phyloP scores from a whole-genome alignment of 1,139 yeast species.

The Candida mesenterica region DNA sequence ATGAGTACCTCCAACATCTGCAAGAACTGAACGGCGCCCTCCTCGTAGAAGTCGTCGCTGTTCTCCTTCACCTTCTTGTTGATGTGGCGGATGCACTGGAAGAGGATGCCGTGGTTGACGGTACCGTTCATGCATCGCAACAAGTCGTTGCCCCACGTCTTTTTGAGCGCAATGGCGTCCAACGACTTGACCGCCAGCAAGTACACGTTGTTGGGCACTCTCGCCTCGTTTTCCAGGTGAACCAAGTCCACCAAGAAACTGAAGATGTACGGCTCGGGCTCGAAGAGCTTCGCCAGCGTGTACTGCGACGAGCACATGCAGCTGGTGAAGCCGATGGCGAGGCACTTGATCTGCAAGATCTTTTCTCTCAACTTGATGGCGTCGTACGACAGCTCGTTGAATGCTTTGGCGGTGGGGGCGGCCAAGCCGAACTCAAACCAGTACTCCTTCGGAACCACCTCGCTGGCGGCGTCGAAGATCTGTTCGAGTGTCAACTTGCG shows the following conservation, averaged over 20 bases:
- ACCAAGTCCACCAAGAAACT: slow-evolving; percentile 69
- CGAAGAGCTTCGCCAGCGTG: slow-evolving; percentile 65
- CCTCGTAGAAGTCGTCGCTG: slow-evolving; percentile 37
- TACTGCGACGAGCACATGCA: slow-evolving; percentile 53
- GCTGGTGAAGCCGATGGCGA: slow-evolving; percentile 57
- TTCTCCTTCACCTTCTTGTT: slow-evolving; percentile 45
- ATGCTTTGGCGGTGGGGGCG: slow-evolving; percentile 70
- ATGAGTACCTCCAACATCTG: slow-evolving; percentile 58
- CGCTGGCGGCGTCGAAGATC: slow-evolving; percentile 60
- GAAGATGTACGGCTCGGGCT: slow-evolving; percentile 72
- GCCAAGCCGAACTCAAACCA: slow-evolving; percentile 66
- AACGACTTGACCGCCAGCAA: slow-evolving; percentile 65
- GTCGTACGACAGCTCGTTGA: slow-evolving; percentile 55
- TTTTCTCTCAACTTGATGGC: slow-evolving; percentile 56
- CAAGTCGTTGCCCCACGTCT: slow-evolving; percentile 74
- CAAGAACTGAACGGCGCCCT: slow-evolving; percentile 54
- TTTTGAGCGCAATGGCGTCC: slow-evolving; percentile 67
- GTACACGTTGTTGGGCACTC: slow-evolving; percentile 50
- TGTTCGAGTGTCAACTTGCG: slow-evolving; percentile 56
- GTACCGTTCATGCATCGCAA: slow-evolving; percentile 86
- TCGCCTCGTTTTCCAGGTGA: slow-evolving; percentile 52
- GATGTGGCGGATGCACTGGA: slow-evolving; percentile 67
- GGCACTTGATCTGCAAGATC: slow-evolving; percentile 62
- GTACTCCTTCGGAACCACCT: slow-evolving; percentile 56
- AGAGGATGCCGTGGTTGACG: slow-evolving; percentile 79